Conservation (phyloP, 495 filamentous ascomycete species). For the Jackrogersella minutella region DNA sequence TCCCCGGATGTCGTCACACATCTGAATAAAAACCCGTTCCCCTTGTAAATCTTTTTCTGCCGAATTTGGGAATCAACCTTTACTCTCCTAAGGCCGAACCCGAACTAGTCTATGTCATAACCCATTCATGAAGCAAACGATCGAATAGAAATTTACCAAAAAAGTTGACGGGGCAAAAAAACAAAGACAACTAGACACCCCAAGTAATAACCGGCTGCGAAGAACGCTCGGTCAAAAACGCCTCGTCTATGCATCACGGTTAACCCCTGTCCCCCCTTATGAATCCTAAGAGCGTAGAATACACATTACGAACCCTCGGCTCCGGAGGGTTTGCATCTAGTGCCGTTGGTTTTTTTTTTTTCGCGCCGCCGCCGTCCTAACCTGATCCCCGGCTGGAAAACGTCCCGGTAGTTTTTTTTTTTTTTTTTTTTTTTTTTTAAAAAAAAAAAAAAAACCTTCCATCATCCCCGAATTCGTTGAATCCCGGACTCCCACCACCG, state of each 20-base stretch:
- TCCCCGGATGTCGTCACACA: neutral
- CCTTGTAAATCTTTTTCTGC: slow-evolving; percentile 1
- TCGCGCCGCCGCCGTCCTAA: neutral
- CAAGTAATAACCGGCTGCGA: slow-evolving; percentile 7
- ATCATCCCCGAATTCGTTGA: too few relatives aligned
- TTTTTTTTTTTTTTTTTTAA: too few relatives aligned
- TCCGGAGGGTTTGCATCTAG: slow-evolving; percentile 13
- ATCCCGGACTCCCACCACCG: neutral
- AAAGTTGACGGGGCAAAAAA: neutral
- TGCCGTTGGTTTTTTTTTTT: slow-evolving; percentile 2
- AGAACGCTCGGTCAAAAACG: slow-evolving; percentile 25
- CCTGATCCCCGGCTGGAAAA: neutral
- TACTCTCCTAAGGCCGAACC: slow-evolving; percentile 7
- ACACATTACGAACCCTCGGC: slow-evolving; percentile 14
- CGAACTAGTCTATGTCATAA: slow-evolving; percentile 13
- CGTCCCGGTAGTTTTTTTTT: neutral
- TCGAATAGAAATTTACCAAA: slow-evolving; percentile 15
- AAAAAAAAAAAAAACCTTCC: too few relatives aligned
- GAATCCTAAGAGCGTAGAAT: slow-evolving; percentile 13
- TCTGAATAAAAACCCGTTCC: slow-evolving; percentile 5
- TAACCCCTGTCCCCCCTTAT: neutral
- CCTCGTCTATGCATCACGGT: slow-evolving; percentile 22
- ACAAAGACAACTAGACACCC: neutral
- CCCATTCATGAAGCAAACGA: slow-evolving; percentile 5
- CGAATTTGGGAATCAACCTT: neutral